Conservation (phyloP, 192 early-diverging fungal species). For the Linnemannia exigua region DNA sequence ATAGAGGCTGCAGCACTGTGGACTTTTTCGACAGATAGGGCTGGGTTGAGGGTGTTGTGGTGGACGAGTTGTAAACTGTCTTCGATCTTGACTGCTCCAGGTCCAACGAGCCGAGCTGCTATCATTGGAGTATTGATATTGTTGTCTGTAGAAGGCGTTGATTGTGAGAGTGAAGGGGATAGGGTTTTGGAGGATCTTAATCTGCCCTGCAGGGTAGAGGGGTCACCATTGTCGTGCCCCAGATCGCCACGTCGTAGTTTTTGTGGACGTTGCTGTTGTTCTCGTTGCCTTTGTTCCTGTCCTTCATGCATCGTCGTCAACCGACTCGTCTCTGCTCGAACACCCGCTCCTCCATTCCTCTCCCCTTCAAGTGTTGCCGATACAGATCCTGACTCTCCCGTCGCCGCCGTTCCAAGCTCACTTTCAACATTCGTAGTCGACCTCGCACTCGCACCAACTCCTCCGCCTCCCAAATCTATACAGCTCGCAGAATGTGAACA, state of each 20-base stretch:
- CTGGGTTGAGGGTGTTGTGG: background rate
- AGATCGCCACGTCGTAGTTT: background rate
- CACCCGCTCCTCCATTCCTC: background rate
- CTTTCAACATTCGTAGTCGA: background rate
- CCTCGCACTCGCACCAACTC: background rate
- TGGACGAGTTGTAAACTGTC: background rate
- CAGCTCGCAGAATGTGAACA: conserved; percentile 29
- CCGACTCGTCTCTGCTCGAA: conserved; percentile 1
- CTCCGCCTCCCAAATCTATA: conserved; percentile 22
- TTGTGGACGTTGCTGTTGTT: background rate
- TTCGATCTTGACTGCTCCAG: conserved; percentile 7
- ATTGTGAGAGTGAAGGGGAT: background rate
- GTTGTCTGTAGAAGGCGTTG: background rate
- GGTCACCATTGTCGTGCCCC: background rate
- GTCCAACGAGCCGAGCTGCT: background rate
- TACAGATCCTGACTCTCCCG: background rate
- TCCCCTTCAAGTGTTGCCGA: background rate
- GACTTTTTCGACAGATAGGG: background rate
- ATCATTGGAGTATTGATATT: background rate
- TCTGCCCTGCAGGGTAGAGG: background rate
- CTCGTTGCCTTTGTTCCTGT: background rate
- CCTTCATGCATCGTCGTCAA: background rate
- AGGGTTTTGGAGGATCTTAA: background rate
- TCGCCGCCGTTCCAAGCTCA: background rate
- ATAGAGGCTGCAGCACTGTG: background rate